Base-by-base conservation (phyloP, 306 rosid genomes). In the Lablab purpureus region DNA sequence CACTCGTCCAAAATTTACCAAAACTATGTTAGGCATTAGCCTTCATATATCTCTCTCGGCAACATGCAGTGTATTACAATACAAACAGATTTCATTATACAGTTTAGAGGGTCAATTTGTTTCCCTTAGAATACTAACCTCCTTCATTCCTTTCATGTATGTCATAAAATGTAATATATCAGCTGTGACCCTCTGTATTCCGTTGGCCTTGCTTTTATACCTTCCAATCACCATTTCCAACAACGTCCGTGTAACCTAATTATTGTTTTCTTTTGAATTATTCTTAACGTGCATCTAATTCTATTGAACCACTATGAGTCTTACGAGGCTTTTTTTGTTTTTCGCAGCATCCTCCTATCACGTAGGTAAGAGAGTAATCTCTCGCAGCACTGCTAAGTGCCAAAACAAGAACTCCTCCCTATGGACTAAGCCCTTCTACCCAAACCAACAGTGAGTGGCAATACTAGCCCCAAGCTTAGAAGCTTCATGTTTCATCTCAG, bases 401-500 rank as follows among this genome's bases (percentile, higher is more conserved):
- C 34, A 59, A 14, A 25, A 41, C 37, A 27, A 21, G 66, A 14
- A 59, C 1, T 10, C 36, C 40, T 14, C 37, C 34, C 7, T 25
- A 14, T 6, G 66, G 25, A 25, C 37, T 40, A 25, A 59, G 19
- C 37, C 65, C 40, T 27, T 28, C 67, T 28, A 27, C 40, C 18
- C 18, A 13, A 32, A 59, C 40, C 37, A 28, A 28, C 11, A 59
- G 40, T 3, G 51, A 28, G 74, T 30, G 63, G 14, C 71, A 64
- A 56, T 23, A 28, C 19, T 17, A 51, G 54, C 41, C 43, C 11
- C 49, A 28, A 21, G 76, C 32, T 49, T 45, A 67, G 76, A 80
- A 80, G 76, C 50, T 74, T 80, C 79, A 85, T 91, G 93, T 77
- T 92, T 86, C 89, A 90, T 93, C 81, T 74, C 85, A 14, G 91